Conservation (phyloP, 1,139 yeast species). For the Suhomyces yuchorum region DNA sequence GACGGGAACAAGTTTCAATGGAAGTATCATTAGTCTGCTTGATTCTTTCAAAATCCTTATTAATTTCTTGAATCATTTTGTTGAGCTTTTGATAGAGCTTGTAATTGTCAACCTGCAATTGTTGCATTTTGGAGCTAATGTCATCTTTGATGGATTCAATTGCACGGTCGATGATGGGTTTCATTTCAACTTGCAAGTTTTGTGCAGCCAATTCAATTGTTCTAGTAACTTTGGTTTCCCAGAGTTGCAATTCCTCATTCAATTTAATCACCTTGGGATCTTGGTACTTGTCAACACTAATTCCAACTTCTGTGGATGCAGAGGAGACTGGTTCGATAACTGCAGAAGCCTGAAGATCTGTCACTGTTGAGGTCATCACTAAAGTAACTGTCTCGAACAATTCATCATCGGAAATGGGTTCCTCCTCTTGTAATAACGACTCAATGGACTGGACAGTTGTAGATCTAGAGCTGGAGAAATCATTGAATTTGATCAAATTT, state of each 20-base stretch:
- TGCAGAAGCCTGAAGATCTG: conserved; percentile 12
- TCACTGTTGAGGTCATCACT: conserved; percentile 32
- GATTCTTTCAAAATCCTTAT: conserved; percentile 50
- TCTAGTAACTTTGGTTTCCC: conserved; percentile 41
- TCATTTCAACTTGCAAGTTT: conserved; percentile 44
- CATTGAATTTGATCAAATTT: conserved; percentile 25
- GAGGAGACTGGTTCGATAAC: conserved; percentile 9
- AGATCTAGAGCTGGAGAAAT: conserved; percentile 20
- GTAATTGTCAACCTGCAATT: conserved; percentile 45
- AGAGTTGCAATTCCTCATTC: conserved; percentile 32
- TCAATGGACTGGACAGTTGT: conserved; percentile 25
- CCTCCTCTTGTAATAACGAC: conserved; percentile 23
- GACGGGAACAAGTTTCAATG: conserved; percentile 48
- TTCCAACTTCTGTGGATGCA: conserved; percentile 12
- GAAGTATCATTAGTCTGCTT: conserved; percentile 37
- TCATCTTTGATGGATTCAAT: conserved; percentile 37
- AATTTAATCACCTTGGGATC: conserved; percentile 16
- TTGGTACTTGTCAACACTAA: conserved; percentile 11
- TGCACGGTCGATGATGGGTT: conserved; percentile 35
- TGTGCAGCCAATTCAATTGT: conserved; percentile 46
- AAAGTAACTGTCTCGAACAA: conserved; percentile 23
- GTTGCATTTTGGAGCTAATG: conserved; percentile 43
- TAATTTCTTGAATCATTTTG: conserved; percentile 48
- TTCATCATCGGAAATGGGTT: conserved; percentile 6
- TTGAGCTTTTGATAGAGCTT: conserved; percentile 49